Base-by-base conservation (phyloP, 805 yeast species). In the Henningerozyma blattae region DNA sequence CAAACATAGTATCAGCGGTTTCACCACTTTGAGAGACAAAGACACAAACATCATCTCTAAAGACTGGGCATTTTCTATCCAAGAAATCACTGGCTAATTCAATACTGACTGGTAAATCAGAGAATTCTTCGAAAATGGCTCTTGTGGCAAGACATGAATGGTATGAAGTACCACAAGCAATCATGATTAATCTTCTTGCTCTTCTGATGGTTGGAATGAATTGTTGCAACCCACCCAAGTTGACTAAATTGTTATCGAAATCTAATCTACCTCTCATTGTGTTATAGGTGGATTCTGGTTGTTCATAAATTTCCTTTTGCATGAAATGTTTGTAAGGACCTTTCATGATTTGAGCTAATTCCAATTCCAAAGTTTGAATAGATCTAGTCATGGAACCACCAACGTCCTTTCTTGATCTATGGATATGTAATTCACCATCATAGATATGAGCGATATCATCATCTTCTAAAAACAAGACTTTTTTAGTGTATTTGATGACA, bases 201-300 rank as follows among this genome's bases (percentile, higher is more conserved):
- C 95, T 76, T 64, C 97, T 75, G 42, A 91, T 83, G 30, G 91
- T 82, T 19, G 91, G 76, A 42, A 91, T 67, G 71, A 77, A 83
- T 13, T 80, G 69, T 47, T 80, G 75, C 52, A 91, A 70, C 27
- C 99, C 99, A 53, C 98, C 98, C 40, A 91, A 69, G 45, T 72
- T 81, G 46, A 91, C 80, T 28, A 63, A 66, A 48, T 70, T 68
- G 56, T 77, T 77, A 30, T 77, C 86, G 54, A 91, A 91, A 61
- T 91, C 97, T 41, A 91, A 70, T 68, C 99, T 84, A 54, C 99
- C 99, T 69, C 98, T 81, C 98, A 91, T 91, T 33, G 99, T 91
- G 67, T 91, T 91, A 59, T 87, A 81, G 33, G 96, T 81, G 3
- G 97, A 87, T 55, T 91, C 98, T 26, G 98, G 98, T 65, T 91